These are phyloP conservation scores for Candida coquimbonensis DNA, from an alignment of 805 yeast species.

Conservation along the genomic window DNA sequence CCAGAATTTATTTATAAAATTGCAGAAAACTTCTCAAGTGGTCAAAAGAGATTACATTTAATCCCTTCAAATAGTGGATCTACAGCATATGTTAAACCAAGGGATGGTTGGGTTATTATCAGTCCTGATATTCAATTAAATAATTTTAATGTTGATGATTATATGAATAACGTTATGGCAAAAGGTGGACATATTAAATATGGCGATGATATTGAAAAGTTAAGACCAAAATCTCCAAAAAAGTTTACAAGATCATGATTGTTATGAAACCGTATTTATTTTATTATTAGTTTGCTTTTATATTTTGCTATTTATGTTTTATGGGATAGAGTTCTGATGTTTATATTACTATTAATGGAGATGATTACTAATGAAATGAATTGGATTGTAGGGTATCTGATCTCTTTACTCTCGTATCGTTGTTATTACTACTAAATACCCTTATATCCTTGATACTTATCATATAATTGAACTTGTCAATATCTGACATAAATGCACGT, in stretches of 20 bases:
- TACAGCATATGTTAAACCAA: constrained; percentile 52
- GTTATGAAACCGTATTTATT: neutral
- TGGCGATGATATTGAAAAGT: constrained; percentile 63
- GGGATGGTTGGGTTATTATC: constrained; percentile 90
- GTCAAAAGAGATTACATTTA: constrained; percentile 77
- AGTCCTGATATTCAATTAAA: constrained; percentile 76
- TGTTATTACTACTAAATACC: no score
- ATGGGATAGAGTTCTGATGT: no score
- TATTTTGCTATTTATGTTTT: no score
- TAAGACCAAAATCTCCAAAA: constrained; percentile 79
- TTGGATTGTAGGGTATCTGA: no score
- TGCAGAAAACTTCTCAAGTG: constrained; percentile 83
- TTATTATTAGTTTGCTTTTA: no score
- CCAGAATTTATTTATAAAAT: constrained; percentile 75
- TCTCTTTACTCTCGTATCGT: no score
- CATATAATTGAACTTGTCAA: no score
- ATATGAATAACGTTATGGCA: constrained; percentile 34
- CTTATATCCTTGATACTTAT: no score
- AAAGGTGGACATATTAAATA: constrained; percentile 57
- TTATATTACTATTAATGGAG: no score
- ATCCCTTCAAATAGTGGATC: constrained; percentile 68
- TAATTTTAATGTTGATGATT: constrained; percentile 50
- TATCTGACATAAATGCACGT: no score
- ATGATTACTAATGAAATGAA: no score
- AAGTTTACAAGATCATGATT: neutral